A percentile compares a stretch with the other conserved stretches of the same genome.
phyloP scores from a whole-genome alignment of 306 rosid species.

The Trifolium dubium region DNA sequence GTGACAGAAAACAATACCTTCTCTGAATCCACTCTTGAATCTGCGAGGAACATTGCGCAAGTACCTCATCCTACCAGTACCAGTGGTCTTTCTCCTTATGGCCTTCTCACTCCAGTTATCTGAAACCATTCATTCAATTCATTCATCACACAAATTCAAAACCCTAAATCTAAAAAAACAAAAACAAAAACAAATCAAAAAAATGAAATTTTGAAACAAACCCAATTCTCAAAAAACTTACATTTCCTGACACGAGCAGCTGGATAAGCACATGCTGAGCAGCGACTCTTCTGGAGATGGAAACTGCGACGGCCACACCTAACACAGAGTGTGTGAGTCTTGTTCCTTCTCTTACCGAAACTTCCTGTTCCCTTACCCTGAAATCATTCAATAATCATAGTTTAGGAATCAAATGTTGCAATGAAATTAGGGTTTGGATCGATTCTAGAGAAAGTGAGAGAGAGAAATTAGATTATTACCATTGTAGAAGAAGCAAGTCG shows the following conservation, averaged over 20 bases:
- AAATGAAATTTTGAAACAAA: neutral
- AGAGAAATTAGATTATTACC: conserved; percentile 49
- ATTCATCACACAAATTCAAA: neutral
- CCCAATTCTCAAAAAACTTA: conserved; percentile 35
- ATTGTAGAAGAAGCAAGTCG: conserved; percentile 47
- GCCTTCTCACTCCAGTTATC: conserved; percentile 99
- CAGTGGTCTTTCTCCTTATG: conserved; percentile 97
- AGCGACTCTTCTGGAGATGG: conserved; percentile 96
- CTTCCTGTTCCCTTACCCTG: conserved; percentile 99
- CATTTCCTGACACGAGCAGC: conserved; percentile 94
- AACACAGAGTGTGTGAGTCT: conserved; percentile 95
- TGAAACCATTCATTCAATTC: conserved; percentile 5
- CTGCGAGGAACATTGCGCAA: conserved; percentile 94
- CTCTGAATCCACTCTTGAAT: conserved; percentile 99
- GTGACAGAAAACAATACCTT: conserved; percentile 54
- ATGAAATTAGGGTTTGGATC: conserved; percentile 9
- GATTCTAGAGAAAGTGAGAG: neutral
- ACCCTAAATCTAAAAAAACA: neutral
- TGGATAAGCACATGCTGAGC: conserved; percentile 90
- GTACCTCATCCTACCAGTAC: conserved; percentile 98
- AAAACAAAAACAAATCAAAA: neutral
- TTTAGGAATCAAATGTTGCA: neutral
- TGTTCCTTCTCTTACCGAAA: conserved; percentile 98
- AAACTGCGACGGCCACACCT: conserved; percentile 99
- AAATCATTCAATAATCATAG: neutral